Evolutionary conservation across 2,329 filamentous ascomycete species (phyloP).

Genomic region (Aspergillus oerlinghausenensis): DNA sequence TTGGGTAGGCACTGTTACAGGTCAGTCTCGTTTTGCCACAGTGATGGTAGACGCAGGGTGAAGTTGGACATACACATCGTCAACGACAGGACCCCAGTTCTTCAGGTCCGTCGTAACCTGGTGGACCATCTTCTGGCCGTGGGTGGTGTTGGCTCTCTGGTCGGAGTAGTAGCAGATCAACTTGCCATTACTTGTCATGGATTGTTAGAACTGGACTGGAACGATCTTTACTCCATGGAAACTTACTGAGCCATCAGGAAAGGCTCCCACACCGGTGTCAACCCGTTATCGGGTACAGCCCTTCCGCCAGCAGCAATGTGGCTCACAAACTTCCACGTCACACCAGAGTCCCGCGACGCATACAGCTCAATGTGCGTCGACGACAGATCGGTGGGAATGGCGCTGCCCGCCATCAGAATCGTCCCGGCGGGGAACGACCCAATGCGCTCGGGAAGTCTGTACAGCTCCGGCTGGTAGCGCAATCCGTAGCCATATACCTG

Average conservation of each 20-base stretch:
- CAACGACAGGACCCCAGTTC: constrained; percentile 59
- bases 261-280: constrained; percentile 69
- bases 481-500: constrained; percentile 61
- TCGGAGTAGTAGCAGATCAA: constrained; percentile 68
- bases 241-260: constrained; percentile 54
- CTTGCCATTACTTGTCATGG: constrained; percentile 42
- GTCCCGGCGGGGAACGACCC: constrained; percentile 59
- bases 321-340: constrained; percentile 63
- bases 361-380: constrained; percentile 67
- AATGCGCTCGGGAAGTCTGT: constrained; percentile 56
- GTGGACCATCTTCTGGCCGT: constrained; percentile 67
- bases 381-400: constrained; percentile 51
- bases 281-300: constrained; percentile 58
- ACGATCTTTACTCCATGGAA: too few species aligned
- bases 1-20: constrained; percentile 41
- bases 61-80: constrained; percentile 45
- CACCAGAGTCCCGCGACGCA: constrained; percentile 56
- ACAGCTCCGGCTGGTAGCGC: constrained; percentile 66
- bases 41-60: too few species aligned
- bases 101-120: constrained; percentile 57
- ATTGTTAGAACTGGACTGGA: constrained; percentile 1
- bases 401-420: constrained; percentile 58
- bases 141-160: constrained; percentile 56
- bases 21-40: not conserved
- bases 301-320: constrained; percentile 61